Evolutionary conservation across 2,329 filamentous ascomycete species (phyloP), one percentile per base, ranked within the genome.

Genomic region (Colletotrichum filicis): DNA sequence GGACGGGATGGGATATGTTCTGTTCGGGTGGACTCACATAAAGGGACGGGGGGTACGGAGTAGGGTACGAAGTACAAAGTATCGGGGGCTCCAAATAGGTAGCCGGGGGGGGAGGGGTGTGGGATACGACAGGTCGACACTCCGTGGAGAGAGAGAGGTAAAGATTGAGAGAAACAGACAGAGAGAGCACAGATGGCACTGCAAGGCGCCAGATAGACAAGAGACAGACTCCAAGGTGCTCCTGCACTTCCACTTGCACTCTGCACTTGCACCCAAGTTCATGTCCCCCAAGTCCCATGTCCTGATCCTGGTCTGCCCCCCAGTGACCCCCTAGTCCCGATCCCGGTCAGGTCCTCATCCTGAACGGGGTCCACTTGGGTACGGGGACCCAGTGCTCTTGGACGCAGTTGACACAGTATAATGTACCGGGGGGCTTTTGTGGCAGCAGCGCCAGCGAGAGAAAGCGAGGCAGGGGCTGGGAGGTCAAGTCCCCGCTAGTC

Each of bases 31-130:
- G 35, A 66, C 57, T 42, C 66, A 68, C 58, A 72, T 71, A 63
- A 60, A 32, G 56, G n/a, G 56, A 66, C 64, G 57, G 68, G 67
- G 68, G 32, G 32, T 35, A 35, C 11, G 67, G 68, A 9, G 30
- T 32, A 32, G 8, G 35, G 35, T 37, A 37, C 35, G 37, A 42
- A 42, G 37, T 42, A 42, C 37, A 42, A 42, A 42, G 37, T 42
- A 42, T 59, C 59, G 59, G 70, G 70, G 66, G 60, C 66, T 70
- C 70, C 70, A 64, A 70, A 70, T 73, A 65, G 70, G 59, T 37
- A 62, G 26, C 26, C 37, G 9, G 42, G 42, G 59, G 60, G 35
- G 26, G 59, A 26, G 7, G 35, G 58, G 24, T 12, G 60, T 63
- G 60, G 46, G 60, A 14, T 42, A 28, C 11, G 32, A 24, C 30